Evolutionary conservation across 2,329 filamentous ascomycete genomes (phyloP).

Genomic region (Pseudogymnoascus verrucosus): DNA sequence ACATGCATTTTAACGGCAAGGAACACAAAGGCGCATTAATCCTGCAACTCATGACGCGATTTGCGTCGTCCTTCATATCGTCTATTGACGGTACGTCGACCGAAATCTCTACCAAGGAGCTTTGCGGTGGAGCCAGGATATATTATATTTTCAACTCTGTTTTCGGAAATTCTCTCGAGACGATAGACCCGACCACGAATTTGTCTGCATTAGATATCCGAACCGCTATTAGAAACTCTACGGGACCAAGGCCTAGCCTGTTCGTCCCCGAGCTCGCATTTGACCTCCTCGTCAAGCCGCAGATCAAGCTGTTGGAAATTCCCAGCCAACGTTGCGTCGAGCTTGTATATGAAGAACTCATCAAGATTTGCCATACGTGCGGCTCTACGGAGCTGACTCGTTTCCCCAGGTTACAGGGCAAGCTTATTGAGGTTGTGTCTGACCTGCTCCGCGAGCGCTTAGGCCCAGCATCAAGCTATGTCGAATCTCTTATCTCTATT

Average conservation of each 20-base stretch:
- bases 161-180: conserved; percentile 91
- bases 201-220: conserved; percentile 90
- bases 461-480: conserved; percentile 81
- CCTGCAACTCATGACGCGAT: conserved; percentile 94
- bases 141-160: conserved; percentile 99
- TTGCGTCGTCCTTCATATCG: conserved; percentile 94
- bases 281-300: conserved; percentile 92
- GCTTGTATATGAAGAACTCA: conserved; percentile 95
- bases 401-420: conserved; percentile 87
- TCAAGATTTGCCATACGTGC: conserved; percentile 99
- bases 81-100: conserved; percentile 98
- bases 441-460: conserved; percentile 88
- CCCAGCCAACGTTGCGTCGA: conserved; percentile 96
- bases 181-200: conserved; percentile 92
- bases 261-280: conserved; percentile 98
- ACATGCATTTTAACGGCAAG: conserved; percentile 95
- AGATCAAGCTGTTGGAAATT: conserved; percentile 93
- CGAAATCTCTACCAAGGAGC: conserved; percentile 96
- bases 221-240: conserved; percentile 96
- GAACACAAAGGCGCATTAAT: conserved; percentile 94
- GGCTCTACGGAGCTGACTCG: conserved; percentile 88
- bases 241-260: conserved; percentile 85
- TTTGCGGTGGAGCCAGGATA: conserved; percentile 88
- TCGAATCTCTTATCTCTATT: conserved; percentile 94
- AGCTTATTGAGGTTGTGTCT: conserved; percentile 96